Evolutionary conservation across 2,329 filamentous ascomycete genomes (phyloP).

Genomic region (Polytolypa hystricis): DNA sequence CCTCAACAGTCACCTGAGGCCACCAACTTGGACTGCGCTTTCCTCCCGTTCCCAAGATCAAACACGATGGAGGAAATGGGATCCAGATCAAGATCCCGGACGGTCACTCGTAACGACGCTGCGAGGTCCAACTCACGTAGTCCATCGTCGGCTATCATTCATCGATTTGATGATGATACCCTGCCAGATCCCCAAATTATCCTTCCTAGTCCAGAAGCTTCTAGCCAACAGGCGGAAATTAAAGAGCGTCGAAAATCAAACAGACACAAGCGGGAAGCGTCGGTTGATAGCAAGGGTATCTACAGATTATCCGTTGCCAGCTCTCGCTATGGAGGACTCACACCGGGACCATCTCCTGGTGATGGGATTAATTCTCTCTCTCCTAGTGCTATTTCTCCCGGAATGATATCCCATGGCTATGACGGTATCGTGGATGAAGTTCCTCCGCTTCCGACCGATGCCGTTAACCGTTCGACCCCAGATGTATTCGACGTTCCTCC

Average conservation of each 20-base stretch:
- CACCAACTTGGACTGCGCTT: constrained; percentile 41
- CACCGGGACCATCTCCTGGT: neutral
- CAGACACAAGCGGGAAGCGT: constrained; percentile 11
- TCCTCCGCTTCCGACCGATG: constrained; percentile 11
- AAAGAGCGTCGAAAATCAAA: constrained; percentile 3
- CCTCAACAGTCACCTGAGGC: constrained; percentile 35
- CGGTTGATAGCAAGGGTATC: constrained; percentile 13
- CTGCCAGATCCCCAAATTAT: too few relatives aligned
- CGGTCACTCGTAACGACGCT: too few relatives aligned
- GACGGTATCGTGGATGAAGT: constrained; percentile 10
- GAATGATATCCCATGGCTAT: neutral
- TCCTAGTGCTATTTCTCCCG: constrained; percentile 7
- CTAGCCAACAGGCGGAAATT: neutral
- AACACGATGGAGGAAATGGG: constrained; percentile 18
- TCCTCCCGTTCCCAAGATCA: constrained; percentile 42
- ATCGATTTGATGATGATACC: too few relatives aligned
- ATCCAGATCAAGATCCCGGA: neutral
- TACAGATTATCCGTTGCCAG: constrained; percentile 10
- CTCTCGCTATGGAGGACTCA: constrained; percentile 9
- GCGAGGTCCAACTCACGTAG: too few relatives aligned
- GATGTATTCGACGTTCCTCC: constrained; percentile 5
- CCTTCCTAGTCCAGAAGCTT: neutral
- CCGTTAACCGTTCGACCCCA: constrained; percentile 9
- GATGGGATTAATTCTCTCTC: too few relatives aligned
- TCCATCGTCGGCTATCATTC: too few relatives aligned